Percentiles rank a stretch among this genome's conserved stretches.
These are phyloP conservation scores for Xerocomellus amylosporus DNA, from an alignment of 768 basidiomycete species.

Conservation along the genomic window DNA sequence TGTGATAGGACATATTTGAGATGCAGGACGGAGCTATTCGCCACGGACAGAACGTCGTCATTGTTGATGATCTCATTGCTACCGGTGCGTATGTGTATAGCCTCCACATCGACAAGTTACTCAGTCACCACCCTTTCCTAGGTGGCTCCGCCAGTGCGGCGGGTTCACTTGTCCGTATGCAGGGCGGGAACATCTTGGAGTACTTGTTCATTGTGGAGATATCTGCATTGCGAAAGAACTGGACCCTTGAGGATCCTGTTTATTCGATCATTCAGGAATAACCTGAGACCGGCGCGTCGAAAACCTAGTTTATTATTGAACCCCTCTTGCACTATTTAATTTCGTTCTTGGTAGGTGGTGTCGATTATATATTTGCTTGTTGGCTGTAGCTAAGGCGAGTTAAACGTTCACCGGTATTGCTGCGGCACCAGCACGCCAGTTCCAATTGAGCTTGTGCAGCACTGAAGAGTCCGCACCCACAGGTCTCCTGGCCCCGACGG, in stretches of 20 bases:
- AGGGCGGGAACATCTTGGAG: constrained; percentile 82
- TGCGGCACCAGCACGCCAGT: too few relatives aligned
- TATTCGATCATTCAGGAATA: constrained; percentile 86
- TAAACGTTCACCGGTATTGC: too few relatives aligned
- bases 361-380: not conserved
- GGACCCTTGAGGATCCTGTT: constrained; percentile 68
- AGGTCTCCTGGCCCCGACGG: too few relatives aligned
- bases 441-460: too few relatives aligned
- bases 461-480: too few relatives aligned
- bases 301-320: constrained; percentile 26
- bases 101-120: not conserved
- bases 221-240: constrained; percentile 69
- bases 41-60: constrained; percentile 77
- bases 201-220: constrained; percentile 94
- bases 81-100: constrained; percentile 58
- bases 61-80: constrained; percentile 95
- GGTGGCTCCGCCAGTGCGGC: constrained; percentile 94
- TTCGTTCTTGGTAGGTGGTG: not conserved
- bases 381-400: not conserved
- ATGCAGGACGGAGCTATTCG: constrained; percentile 87
- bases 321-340: constrained; percentile 1
- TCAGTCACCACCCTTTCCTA: constrained; percentile 28
- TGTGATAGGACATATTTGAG: constrained; percentile 84
- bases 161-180: constrained; percentile 79
- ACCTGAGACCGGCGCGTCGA: not conserved